phyloP scores from a whole-genome alignment of 2,329 filamentous ascomycete genomes.

The Colletotrichum falcatum region DNA sequence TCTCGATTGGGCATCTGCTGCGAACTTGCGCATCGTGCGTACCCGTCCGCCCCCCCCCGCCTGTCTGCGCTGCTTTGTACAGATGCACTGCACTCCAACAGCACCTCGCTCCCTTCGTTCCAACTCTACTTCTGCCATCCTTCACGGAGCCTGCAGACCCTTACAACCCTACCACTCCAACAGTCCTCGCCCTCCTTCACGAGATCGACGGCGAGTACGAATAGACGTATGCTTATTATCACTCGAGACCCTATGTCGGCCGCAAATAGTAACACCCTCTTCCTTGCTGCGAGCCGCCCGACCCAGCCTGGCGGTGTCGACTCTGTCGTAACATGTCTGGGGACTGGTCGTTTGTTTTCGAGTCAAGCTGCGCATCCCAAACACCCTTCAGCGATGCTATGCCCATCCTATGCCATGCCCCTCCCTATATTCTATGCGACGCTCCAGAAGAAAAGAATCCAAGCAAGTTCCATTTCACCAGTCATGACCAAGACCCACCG shows the following conservation, averaged over 20 bases:
- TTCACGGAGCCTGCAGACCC: neutral
- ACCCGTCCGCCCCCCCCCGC: constrained; percentile 21
- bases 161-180: neutral
- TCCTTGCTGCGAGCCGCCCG: constrained; percentile 34
- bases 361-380: constrained; percentile 27
- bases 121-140: neutral
- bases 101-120: constrained; percentile 22
- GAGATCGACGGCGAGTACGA: constrained; percentile 36
- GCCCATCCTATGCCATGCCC: constrained; percentile 21
- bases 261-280: constrained; percentile 38
- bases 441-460: constrained; percentile 8
- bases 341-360: constrained; percentile 25
- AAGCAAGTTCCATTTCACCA: constrained; percentile 13
- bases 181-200: constrained; percentile 10
- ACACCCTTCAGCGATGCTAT: constrained; percentile 14
- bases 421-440: constrained; percentile 20
- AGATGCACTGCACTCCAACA: neutral
- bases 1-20: constrained; percentile 30
- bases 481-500: constrained; percentile 38
- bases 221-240: constrained; percentile 37
- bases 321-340: constrained; percentile 19
- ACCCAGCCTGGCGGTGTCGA: constrained; percentile 35
- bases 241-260: constrained; percentile 34
- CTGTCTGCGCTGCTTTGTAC: constrained; percentile 7
- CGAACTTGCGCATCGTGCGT: constrained; percentile 30